Evolutionary conservation across 1,284 basidiomycete genomes (phyloP), one percentile per base, ranked within the genome.

Genomic region (Fomes fomentarius): DNA sequence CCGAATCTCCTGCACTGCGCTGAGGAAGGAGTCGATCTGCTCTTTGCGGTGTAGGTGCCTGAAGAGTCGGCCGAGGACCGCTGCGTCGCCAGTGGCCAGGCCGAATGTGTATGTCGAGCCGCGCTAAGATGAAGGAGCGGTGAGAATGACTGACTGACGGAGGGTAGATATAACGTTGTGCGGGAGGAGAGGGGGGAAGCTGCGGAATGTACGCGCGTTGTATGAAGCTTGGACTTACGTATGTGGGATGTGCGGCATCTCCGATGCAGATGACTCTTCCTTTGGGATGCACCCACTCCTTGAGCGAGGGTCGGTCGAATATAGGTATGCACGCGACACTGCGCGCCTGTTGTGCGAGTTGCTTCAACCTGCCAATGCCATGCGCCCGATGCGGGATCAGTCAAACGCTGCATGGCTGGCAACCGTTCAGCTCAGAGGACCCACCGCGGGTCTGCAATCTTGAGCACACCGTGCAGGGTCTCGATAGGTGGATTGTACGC

Each of bases 11-110:
- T 82, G 76, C 55, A 81, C 76, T 0, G 80, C 83, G 56, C 72
- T 70, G 7, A 85, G 71, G 63, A 84, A 78, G 26, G 64, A 71
- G 0, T 63, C 60, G 58, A 86, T 82, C 58, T 86, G 83, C 19
- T 79, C 77, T 17, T 69, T 60, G 1, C 69, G 63, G 45, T 69
- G 69, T 3, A 87, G 68, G 63, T 83, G 80, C 8, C 79, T 78
- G 66, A 87, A 84, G 3, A 87, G 68, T 39, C 76, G 78, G 19
- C 76, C 85, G 7, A 87, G 73, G 5, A 81, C 77, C 3, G 80
- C 80, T 3, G 74, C 81, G 56, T 86, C 84, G 66, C 85, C 84
- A 4, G 83, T 63, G 7, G 75, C 70, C 66, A 85, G 76, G 9
- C 76, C 77, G 14, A 73, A 66, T 6, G 74, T 69, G 63, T 86